Conservation (phyloP, 352 stramenopile species). For the Lagenidium sp. region DNA sequence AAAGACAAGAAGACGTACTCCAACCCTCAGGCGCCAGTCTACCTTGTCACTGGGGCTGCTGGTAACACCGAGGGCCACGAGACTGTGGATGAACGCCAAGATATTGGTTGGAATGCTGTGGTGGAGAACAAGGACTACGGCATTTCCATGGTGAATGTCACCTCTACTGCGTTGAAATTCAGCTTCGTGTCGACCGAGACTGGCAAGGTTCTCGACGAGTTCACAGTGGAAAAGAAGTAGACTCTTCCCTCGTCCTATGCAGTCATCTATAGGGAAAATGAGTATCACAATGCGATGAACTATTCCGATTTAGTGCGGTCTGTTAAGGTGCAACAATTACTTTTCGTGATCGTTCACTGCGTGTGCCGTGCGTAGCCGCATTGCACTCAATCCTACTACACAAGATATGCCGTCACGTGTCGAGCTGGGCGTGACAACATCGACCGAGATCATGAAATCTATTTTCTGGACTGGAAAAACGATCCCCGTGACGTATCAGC, state of each 20-base stretch:
- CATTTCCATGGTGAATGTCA: slow-evolving; percentile 23
- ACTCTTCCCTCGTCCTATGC: not conserved
- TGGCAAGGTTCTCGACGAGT: slow-evolving; percentile 16
- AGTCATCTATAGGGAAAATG: not conserved
- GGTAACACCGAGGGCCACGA: slow-evolving; percentile 50
- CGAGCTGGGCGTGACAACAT: too few relatives aligned
- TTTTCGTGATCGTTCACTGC: too few relatives aligned
- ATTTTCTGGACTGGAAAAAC: slow-evolving; percentile 54
- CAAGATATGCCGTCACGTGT: too few relatives aligned
- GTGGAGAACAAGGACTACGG: slow-evolving; percentile 35
- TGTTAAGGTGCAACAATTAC: not conserved
- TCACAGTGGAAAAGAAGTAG: slow-evolving; percentile 4
- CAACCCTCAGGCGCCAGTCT: slow-evolving; percentile 14
- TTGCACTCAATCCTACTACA: too few relatives aligned
- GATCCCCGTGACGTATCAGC: slow-evolving; percentile 33
- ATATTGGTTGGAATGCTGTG: slow-evolving; percentile 30
- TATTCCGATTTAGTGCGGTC: not conserved
- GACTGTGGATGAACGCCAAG: slow-evolving; percentile 5
- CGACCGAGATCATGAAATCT: too few relatives aligned
- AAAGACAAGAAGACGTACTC: slow-evolving; percentile 9
- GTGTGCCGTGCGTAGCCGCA: too few relatives aligned
- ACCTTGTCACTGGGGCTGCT: slow-evolving; percentile 10
- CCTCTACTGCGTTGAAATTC: slow-evolving; percentile 13
- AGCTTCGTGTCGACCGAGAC: slow-evolving; percentile 15
- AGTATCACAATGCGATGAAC: not conserved